These are phyloP conservation scores for Cicer pinnatifidum DNA, from an alignment of 306 rosid species.

Conservation along the genomic window DNA sequence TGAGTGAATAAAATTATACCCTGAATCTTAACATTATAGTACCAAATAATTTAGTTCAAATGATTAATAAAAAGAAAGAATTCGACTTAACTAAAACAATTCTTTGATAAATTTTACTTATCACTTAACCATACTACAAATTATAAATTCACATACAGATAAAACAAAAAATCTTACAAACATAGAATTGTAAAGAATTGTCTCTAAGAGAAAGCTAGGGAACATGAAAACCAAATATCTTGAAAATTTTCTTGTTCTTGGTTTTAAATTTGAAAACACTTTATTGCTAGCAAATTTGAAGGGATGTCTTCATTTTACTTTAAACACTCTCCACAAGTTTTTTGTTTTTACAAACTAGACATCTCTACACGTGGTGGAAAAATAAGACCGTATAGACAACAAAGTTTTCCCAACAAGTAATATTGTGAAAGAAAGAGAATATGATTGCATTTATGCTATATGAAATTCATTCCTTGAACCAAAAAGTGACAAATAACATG, in stretches of 20 bases:
- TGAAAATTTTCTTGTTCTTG: neutral
- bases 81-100: too few relatives aligned
- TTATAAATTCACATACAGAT: too few relatives aligned
- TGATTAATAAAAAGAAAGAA: too few relatives aligned
- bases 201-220: neutral
- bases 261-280: neutral
- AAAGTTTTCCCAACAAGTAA: conserved; percentile 7
- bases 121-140: too few relatives aligned
- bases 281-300: neutral
- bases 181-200: too few relatives aligned
- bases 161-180: too few relatives aligned
- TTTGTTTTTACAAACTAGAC: too few relatives aligned
- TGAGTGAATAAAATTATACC: neutral
- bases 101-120: too few relatives aligned
- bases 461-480: conserved; percentile 36
- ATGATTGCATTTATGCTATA: conserved; percentile 31
- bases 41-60: too few relatives aligned
- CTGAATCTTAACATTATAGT: neutral
- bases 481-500: conserved; percentile 40
- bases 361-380: neutral
- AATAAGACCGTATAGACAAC: neutral
- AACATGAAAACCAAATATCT: conserved; percentile 5
- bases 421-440: neutral
- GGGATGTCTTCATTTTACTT: neutral
- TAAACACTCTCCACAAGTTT: neutral